phyloP scores from a whole-genome alignment of 1,284 basidiomycete species.

The Cerioporus squamosus region DNA sequence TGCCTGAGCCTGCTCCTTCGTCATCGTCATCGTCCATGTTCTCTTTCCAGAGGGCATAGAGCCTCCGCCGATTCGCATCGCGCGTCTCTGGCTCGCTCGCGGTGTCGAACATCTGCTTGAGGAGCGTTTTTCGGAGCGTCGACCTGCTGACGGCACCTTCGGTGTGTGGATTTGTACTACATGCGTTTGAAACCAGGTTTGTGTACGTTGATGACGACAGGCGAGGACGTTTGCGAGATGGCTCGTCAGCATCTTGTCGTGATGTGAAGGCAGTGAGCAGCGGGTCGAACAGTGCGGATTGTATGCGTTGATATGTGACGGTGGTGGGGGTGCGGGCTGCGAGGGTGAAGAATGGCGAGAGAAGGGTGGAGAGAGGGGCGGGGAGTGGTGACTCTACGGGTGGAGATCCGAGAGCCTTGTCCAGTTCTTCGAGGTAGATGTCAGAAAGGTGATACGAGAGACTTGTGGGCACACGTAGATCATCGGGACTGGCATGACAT shows the following conservation, averaged over 20 bases:
- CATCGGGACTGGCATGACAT: conserved; percentile 58
- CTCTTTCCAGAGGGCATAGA: conserved; percentile 83
- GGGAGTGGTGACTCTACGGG: conserved; percentile 37
- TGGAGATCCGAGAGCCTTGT: conserved; percentile 60
- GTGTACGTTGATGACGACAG: conserved; percentile 42
- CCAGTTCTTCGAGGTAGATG: conserved; percentile 90
- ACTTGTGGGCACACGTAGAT: conserved; percentile 78
- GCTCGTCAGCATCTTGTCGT: conserved; percentile 36
- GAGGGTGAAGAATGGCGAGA: conserved; percentile 72
- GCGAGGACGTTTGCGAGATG: conserved; percentile 45
- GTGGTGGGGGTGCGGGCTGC: conserved; percentile 68
- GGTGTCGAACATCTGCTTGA: conserved; percentile 73
- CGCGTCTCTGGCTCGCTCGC: conserved; percentile 77
- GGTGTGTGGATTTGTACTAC: conserved; percentile 42
- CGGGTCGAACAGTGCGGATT: conserved; percentile 67
- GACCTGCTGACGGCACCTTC: conserved; percentile 43
- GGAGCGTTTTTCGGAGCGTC: conserved; percentile 58
- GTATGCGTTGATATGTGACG: conserved; percentile 71
- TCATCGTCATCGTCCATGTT: conserved; percentile 54
- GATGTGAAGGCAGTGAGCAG: conserved; percentile 54
- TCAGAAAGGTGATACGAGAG: conserved; percentile 88
- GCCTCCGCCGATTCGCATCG: conserved; percentile 79
- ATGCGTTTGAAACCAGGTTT: conserved; percentile 53
- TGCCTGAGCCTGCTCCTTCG: conserved; percentile 26
- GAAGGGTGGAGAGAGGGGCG: conserved; percentile 60